These are phyloP conservation scores for Silene noctiflora DNA, from an alignment of 179 eudicot genomes.

Conservation along the genomic window DNA sequence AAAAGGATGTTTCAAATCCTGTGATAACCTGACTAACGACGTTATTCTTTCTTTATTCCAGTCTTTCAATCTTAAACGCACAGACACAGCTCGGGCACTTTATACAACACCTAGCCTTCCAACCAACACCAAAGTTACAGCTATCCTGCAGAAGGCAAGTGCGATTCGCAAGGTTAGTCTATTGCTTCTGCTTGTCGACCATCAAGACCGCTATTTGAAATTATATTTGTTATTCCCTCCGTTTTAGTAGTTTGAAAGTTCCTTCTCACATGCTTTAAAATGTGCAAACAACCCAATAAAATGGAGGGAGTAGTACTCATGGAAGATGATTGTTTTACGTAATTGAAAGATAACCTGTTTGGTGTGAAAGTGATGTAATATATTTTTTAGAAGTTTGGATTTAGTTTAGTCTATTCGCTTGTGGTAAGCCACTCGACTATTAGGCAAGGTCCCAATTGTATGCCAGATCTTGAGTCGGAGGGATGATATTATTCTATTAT, in stretches of 20 bases:
- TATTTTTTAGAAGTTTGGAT: background rate
- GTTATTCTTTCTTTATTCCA: conserved; percentile 25
- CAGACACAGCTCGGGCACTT: conserved; percentile 40
- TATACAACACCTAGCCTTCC: conserved; percentile 32
- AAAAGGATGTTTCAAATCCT: background rate
- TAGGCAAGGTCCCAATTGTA: no score
- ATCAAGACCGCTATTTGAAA: background rate
- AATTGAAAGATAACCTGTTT: background rate
- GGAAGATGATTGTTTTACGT: no score
- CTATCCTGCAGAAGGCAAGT: conserved; percentile 80
- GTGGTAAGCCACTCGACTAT: no score
- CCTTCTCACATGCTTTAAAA: no score
- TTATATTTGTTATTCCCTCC: background rate
- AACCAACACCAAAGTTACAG: conserved; percentile 52
- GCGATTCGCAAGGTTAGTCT: conserved; percentile 80
- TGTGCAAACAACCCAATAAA: background rate
- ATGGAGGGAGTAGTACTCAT: background rate
- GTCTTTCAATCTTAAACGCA: conserved; percentile 77
- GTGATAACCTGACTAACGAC: conserved; percentile 5
- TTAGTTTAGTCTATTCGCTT: no score
- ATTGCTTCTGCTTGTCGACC: background rate
- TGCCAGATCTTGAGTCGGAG: no score
- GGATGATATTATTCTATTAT: background rate
- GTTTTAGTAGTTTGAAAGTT: background rate
- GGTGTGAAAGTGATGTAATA: background rate